Percentiles rank a stretch among this genome's conserved stretches.
Evolutionary conservation across 805 yeast species (phyloP).

Genomic region (Wickerhamiella brachini): DNA sequence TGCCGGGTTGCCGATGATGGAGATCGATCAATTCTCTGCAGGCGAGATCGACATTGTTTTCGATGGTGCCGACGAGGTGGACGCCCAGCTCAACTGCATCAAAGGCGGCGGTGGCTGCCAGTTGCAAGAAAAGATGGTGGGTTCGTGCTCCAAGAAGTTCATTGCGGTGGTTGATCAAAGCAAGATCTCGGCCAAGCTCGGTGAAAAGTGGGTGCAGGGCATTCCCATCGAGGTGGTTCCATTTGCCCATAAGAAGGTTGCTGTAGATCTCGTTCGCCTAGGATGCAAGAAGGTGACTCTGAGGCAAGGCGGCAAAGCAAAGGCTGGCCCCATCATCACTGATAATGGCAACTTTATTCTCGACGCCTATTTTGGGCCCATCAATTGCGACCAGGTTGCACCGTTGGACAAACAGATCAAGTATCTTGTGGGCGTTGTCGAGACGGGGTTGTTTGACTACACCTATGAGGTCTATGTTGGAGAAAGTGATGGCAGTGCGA

Average conservation of each 20-base stretch:
- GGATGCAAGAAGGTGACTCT: constrained; percentile 53
- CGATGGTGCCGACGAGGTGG: constrained; percentile 98
- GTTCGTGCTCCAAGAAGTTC: constrained; percentile 60
- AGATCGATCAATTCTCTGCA: constrained; percentile 54
- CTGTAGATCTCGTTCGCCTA: constrained; percentile 42
- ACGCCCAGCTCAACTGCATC: constrained; percentile 62
- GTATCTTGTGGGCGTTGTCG: constrained; percentile 81
- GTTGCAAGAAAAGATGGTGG: constrained; percentile 91
- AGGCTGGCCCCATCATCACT: constrained; percentile 95
- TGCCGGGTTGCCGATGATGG: constrained; percentile 65
- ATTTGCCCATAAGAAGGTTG: constrained; percentile 65
- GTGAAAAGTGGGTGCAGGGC: constrained; percentile 76
- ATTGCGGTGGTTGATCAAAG: constrained; percentile 86
- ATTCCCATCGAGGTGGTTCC: constrained; percentile 95
- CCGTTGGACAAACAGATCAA: constrained; percentile 54
- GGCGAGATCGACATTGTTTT: constrained; percentile 82
- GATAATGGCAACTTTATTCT: constrained; percentile 89
- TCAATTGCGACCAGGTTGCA: constrained; percentile 33
- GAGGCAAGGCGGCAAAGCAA: constrained; percentile 79
- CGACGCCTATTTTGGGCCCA: constrained; percentile 83
- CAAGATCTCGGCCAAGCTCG: constrained; percentile 62
- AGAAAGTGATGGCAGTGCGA: constrained; percentile 55
- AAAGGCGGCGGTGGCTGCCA: constrained; percentile 99
- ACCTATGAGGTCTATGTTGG: constrained; percentile 84
- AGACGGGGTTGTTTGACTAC: constrained; percentile 73